Evolutionary conservation across 2,329 filamentous ascomycete genomes (phyloP).

Genomic region (Tolypocladium tropicale): DNA sequence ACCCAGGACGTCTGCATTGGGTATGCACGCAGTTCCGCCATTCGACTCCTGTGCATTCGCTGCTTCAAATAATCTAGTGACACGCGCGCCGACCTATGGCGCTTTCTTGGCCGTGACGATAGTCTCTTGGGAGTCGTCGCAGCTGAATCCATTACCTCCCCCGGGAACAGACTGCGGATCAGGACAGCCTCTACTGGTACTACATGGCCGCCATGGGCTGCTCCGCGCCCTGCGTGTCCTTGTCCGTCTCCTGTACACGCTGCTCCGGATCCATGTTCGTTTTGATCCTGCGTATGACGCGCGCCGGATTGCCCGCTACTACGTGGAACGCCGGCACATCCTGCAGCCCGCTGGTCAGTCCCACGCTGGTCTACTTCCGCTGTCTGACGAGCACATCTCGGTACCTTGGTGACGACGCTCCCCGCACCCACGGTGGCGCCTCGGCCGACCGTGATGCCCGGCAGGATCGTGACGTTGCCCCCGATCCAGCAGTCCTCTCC

Average conservation of each 20-base stretch:
- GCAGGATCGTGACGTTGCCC: constrained; percentile 59
- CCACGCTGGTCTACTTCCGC: not conserved
- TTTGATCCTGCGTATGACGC: not conserved
- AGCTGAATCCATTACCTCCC: not conserved
- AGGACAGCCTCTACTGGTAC: not conserved
- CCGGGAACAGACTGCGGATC: not conserved
- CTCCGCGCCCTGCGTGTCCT: not conserved
- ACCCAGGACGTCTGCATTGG: no score
- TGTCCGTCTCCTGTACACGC: not conserved
- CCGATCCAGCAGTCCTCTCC: constrained; percentile 77
- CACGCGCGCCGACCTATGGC: no score
- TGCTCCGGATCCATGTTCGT: not conserved
- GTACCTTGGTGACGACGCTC: constrained; percentile 62
- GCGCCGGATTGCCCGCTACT: constrained; percentile 16
- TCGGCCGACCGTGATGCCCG: constrained; percentile 68
- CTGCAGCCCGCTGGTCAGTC: not conserved
- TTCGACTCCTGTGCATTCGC: no score
- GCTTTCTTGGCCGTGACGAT: no score
- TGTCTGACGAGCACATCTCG: not conserved
- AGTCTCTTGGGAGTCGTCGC: not conserved
- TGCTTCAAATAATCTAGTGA: no score
- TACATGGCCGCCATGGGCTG: not conserved
- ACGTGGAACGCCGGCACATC: constrained; percentile 18
- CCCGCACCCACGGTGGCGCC: constrained; percentile 69
- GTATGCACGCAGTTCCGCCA: no score